Conservation (phyloP, 257 asterid species). For the Galeopsis tetrahit region DNA sequence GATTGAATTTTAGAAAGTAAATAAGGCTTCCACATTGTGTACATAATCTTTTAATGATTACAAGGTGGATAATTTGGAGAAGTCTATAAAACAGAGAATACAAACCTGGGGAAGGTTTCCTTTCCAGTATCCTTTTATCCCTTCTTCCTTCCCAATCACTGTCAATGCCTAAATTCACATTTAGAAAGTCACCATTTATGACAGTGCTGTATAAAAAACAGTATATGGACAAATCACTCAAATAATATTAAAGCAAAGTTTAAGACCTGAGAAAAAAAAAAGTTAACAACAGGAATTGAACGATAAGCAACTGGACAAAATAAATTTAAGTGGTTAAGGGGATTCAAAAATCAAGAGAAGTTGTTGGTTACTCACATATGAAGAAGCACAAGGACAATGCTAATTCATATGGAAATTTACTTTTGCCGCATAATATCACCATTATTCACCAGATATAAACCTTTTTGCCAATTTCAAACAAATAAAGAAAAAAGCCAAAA, state of each 20-base stretch:
- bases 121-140: constrained; percentile 90
- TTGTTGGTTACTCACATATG: background rate
- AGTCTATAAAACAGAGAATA: constrained; percentile 22
- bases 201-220: constrained; percentile 6
- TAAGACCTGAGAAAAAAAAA: background rate
- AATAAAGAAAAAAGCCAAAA: background rate
- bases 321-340: constrained; percentile 6
- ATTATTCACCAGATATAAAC: background rate
- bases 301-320: constrained; percentile 1
- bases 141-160: constrained; percentile 78
- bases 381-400: constrained; percentile 3
- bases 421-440: background rate
- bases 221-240: background rate
- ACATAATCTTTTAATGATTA: constrained; percentile 8
- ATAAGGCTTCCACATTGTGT: background rate
- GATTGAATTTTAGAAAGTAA: background rate
- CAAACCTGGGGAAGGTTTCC: constrained; percentile 89
- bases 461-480: background rate
- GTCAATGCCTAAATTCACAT: constrained; percentile 57
- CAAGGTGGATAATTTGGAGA: constrained; percentile 19
- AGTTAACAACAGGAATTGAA: background rate
- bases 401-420: background rate
- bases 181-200: constrained; percentile 18
- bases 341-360: constrained; percentile 14
- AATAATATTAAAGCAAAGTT: background rate